A percentile compares a stretch with the other conserved stretches of the same genome.
phyloP scores from a whole-genome alignment of 2,329 filamentous ascomycete genomes.

The Phyllosticta citribraziliensis region DNA sequence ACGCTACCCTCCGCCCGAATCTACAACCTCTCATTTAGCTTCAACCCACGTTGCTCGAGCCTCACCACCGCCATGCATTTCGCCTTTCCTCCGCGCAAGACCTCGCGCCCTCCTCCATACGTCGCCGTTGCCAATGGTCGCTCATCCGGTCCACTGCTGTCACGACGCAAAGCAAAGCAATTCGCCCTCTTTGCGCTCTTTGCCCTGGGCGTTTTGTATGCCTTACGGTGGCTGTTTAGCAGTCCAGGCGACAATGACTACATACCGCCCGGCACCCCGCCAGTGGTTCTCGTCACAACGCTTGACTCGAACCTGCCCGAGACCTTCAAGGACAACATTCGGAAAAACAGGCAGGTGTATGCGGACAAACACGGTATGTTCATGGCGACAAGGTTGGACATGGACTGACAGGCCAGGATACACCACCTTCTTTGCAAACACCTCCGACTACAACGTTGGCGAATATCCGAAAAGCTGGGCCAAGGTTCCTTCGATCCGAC shows the following conservation, averaged over 20 bases:
- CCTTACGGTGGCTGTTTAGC: constrained; percentile 36
- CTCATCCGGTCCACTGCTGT: constrained; percentile 43
- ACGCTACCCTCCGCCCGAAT: neutral
- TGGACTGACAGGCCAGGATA: constrained; percentile 53
- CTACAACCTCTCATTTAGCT: neutral
- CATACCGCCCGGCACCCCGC: constrained; percentile 20
- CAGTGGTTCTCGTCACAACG: constrained; percentile 73
- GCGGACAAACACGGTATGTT: constrained; percentile 71
- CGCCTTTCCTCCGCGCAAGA: constrained; percentile 78
- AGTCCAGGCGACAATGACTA: neutral
- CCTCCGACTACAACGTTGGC: constrained; percentile 63
- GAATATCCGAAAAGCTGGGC: constrained; percentile 56
- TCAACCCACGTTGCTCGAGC: neutral
- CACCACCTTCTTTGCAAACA: constrained; percentile 67
- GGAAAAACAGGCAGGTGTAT: constrained; percentile 75
- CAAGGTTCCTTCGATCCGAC: constrained; percentile 74
- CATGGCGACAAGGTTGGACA: neutral
- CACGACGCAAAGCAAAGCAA: constrained; percentile 54
- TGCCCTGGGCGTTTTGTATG: constrained; percentile 50
- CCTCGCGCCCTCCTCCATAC: constrained; percentile 66
- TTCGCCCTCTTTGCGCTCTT: constrained; percentile 44
- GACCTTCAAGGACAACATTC: constrained; percentile 62
- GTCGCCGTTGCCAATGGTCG: constrained; percentile 36
- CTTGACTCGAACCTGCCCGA: constrained; percentile 60
- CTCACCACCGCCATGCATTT: constrained; percentile 60